phyloP scores from a whole-genome alignment of 805 yeast genomes.

The Lachancea waltii region DNA sequence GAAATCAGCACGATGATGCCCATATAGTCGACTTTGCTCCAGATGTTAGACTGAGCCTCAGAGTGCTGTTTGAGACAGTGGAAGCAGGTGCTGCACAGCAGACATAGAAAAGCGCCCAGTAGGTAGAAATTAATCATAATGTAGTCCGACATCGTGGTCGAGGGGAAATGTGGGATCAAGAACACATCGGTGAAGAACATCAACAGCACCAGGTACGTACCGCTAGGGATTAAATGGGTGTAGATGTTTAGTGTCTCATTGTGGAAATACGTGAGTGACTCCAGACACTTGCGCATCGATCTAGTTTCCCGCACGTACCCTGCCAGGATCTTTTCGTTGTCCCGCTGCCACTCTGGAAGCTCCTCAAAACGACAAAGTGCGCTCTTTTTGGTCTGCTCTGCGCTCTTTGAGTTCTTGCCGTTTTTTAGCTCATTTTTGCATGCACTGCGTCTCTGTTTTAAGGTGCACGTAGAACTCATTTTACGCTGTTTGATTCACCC shows the following conservation, averaged over 20 bases:
- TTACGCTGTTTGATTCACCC: background rate
- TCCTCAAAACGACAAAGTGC: slow-evolving; percentile 40
- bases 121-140: slow-evolving; percentile 48
- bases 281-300: slow-evolving; percentile 40
- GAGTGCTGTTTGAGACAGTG: slow-evolving; percentile 68
- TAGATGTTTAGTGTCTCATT: slow-evolving; percentile 71
- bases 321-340: slow-evolving; percentile 56
- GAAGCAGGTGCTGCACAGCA: slow-evolving; percentile 58
- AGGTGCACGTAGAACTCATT: background rate
- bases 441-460: background rate
- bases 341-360: slow-evolving; percentile 67
- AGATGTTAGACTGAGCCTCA: slow-evolving; percentile 42
- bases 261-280: slow-evolving; percentile 49
- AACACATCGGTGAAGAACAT: slow-evolving; percentile 26
- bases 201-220: slow-evolving; percentile 24
- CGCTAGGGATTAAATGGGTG: slow-evolving; percentile 49
- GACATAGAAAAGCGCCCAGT: slow-evolving; percentile 51
- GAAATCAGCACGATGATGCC: slow-evolving; percentile 68
- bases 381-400: slow-evolving; percentile 1
- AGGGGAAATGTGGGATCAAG: slow-evolving; percentile 28
- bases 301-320: slow-evolving; percentile 59
- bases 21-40: slow-evolving; percentile 68
- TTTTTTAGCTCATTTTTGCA: slow-evolving; percentile 1
- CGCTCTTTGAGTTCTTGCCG: background rate
- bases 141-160: slow-evolving; percentile 41